Base-by-base conservation (phyloP, 2,329 filamentous ascomycete species). In the Sporothrix brunneoviolacea region DNA sequence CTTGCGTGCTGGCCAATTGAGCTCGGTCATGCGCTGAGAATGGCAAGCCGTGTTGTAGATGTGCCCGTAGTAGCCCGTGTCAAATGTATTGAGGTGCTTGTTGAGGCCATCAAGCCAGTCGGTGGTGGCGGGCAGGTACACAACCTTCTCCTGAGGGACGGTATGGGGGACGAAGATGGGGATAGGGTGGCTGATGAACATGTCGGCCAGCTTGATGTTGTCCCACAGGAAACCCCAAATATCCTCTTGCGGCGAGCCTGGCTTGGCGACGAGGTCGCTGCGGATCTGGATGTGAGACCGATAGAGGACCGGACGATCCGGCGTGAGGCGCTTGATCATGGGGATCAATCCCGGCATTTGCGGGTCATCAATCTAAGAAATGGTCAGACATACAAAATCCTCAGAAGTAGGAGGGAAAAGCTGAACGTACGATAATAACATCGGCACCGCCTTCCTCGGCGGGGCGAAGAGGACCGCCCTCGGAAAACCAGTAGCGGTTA, bases 101-200 rank as follows among this genome's bases (percentile, higher is more conserved):
- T 91, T 93, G 57, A 91, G 66, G 8, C 88, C 88, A 62, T 93
- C 88, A 4, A 90, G 73, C 83, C 87, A 93, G 65, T 93, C 88
- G 0, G 87, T 91, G 0, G 86, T 86, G 10, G 88, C 88, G 3
- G 87, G 87, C 62, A 91, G 72, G 63, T 90, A 90, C 2, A 79
- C 82, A 0, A 91, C 82, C 57, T 79, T 85, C 48, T 83, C 71
- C 1, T 66, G 67, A 2, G 82, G 79, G 5, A 93, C 84, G 6
- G 43, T 82, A 27, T 73, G 68, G 2, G 88, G 88, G 9, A 93
- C 85, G 58, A 91, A 93, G 21, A 76, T 73, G 37, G 79, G 80
- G 48, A 93, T 86, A 0, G 88, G 88, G 58, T 93, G 88, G 59
- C 84, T 88, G 65, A 93, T 84, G 66, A 91, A 93, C 63, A 89